A percentile compares a stretch with the other conserved stretches of the same genome.
Conservation (phyloP, 1,284 basidiomycete genomes). For the Neolentinus lepideus region DNA sequence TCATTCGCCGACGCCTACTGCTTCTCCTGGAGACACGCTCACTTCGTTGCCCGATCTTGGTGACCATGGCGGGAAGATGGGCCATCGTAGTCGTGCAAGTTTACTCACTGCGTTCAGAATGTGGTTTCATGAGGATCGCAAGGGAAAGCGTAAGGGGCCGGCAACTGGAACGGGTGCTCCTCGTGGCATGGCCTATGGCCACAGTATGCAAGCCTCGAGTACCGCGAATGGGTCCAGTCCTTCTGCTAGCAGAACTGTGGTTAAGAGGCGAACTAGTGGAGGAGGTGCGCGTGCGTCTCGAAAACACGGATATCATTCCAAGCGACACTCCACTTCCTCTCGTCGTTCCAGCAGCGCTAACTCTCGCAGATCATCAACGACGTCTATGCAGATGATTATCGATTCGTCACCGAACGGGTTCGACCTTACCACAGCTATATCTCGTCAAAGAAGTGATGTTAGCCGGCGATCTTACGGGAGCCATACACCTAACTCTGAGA, state of each 20-base stretch:
- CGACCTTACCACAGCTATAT: constrained; percentile 33
- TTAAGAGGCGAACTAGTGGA: constrained; percentile 38
- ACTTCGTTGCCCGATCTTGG: constrained; percentile 50
- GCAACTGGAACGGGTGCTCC: neutral
- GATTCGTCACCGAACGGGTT: constrained; percentile 44
- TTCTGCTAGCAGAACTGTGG: constrained; percentile 19
- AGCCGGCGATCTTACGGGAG: constrained; percentile 60
- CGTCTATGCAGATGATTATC: constrained; percentile 52
- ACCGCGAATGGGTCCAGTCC: constrained; percentile 15
- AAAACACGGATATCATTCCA: constrained; percentile 40
- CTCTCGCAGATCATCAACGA: constrained; percentile 64
- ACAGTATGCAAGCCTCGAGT: constrained; percentile 4
- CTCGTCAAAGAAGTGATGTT: constrained; percentile 35
- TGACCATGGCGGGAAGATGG: constrained; percentile 26
- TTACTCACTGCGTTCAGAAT: constrained; percentile 64
- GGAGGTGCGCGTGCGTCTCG: constrained; percentile 25
- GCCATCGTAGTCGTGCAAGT: constrained; percentile 56
- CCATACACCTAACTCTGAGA: constrained; percentile 74
- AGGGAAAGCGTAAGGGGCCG: constrained; percentile 62
- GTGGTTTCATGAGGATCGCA: constrained; percentile 78
- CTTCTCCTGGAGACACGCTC: constrained; percentile 45
- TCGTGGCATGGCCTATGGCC: constrained; percentile 4
- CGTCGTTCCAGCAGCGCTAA: constrained; percentile 78
- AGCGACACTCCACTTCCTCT: constrained; percentile 63
- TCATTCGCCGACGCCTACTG: constrained; percentile 36